Base-by-base conservation (phyloP, 1,139 yeast genomes). In the Pichia kudriavzevii region DNA sequence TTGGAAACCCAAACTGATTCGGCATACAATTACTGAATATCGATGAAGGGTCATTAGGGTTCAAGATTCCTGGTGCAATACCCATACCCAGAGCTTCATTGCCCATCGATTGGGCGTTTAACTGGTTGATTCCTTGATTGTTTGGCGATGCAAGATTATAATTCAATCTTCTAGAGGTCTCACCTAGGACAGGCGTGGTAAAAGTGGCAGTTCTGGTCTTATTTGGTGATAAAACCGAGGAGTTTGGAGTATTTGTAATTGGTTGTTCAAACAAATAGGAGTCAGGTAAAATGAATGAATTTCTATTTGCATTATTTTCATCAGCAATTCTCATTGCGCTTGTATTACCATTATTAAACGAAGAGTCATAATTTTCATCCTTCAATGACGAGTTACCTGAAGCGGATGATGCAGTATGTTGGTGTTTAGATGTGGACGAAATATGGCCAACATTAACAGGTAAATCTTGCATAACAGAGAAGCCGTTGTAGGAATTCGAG, bases 31-130 rank as follows among this genome's bases (percentile, higher is more conserved):
- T 32, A 29, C 35, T 36, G 25, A 38, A 38, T 11, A 36, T 31
- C n/a, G 32, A 25, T 5, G 32, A 14, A 19, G 25, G 19, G 17
- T 36, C 39, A 20, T 40, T 37, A 41, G 31, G 10, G 17, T 34
- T 26, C 4, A 30, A 13, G 4, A 34, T 18, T 20, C 19, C 22
- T 7, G 37, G 41, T 2, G 39, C 29, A 22, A 46, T 47, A 7
- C 52, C 53, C 51, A 50, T 49, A 19, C 53, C 52, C 14, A 49
- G 40, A 1, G 54, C 45, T 15, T 48, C 49, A 25, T 47, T 48
- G n/a, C 31, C 30, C 33, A 45, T 48, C 8, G 47, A 42, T 18
- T 45, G 44, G 10, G 49, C 43, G 14, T 48, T 31, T 45, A 50
- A 41, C 23, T 50, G 52, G 34, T 39, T 49, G 17, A 16, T 28